Base-by-base conservation (phyloP, 1,284 basidiomycete species). In the Melampsora americana region DNA sequence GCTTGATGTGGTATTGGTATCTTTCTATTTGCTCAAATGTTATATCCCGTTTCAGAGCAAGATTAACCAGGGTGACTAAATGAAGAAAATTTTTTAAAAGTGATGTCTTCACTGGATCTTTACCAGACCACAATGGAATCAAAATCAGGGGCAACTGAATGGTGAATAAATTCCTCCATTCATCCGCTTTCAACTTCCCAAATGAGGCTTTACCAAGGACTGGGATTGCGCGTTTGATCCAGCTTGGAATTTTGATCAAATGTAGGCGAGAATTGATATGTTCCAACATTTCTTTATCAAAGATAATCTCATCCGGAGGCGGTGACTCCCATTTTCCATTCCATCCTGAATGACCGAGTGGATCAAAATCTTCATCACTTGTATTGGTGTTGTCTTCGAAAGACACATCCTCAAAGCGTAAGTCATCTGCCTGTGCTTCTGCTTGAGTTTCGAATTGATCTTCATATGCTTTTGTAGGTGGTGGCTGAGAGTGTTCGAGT, bases 111-210 rank as follows among this genome's bases (percentile, higher is more conserved):
- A 39, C 35, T 20, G 64, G 64, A 66, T 44, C 64, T 39, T 20
- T 32, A 66, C 20, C 18, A 46, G 14, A 20, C 64, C 64, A 66
- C 20, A 20, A 66, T 46, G 26, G 4, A 67, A 35, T 35, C 35
- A 35, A 35, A 35, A 35, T n/a, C n/a, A n/a, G n/a, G n/a, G n/a
- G n/a, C n/a, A n/a, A n/a, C n/a, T n/a, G n/a, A n/a, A n/a, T n/a
- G n/a, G n/a, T n/a, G n/a, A n/a, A n/a, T n/a, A n/a, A n/a, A n/a
- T n/a, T n/a, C n/a, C n/a, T n/a, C n/a, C 78, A 79, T 46, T 79
- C 78, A 50, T 78, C 68, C 2, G 78, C 78, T 59, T 69, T 77
- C 11, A 78, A 70, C 42, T 67, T 66, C 14, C 78, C 78, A 59
- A 76, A 69, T 1, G 30, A 46, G 5, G 56, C 56, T 7, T 59